A percentile compares a stretch with the other conserved stretches of the same genome.
Conservation (phyloP, 2,329 filamentous ascomycete genomes). For the Colletotrichum siamense region DNA sequence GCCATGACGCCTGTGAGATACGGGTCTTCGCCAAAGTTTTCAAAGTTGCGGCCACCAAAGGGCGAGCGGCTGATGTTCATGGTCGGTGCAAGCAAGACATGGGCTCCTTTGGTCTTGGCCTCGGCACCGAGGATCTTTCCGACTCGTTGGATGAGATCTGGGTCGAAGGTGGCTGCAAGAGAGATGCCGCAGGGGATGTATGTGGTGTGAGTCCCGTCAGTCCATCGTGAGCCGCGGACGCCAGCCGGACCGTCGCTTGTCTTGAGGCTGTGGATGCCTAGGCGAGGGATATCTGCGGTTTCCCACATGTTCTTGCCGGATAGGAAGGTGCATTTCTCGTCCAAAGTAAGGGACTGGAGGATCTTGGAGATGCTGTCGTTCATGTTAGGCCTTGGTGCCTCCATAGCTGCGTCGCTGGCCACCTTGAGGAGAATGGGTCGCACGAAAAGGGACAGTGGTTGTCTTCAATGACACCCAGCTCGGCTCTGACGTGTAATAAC, state of each 20-base stretch:
- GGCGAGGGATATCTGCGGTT: conserved; percentile 17
- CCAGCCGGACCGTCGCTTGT: conserved; percentile 27
- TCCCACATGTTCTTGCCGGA: conserved; percentile 18
- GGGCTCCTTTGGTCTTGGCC: conserved; percentile 27
- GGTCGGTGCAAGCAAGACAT: conserved; percentile 19
- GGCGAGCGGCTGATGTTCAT: conserved; percentile 43
- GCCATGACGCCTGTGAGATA: conserved; percentile 71
- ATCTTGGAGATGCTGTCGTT: neutral
- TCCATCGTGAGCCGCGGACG: conserved; percentile 25
- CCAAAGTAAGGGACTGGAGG: neutral
- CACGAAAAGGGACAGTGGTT: neutral
- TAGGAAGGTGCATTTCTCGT: conserved; percentile 20
- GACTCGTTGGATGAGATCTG: conserved; percentile 26
- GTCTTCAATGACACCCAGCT: neutral
- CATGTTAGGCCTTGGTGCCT: neutral
- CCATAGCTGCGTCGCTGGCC: neutral
- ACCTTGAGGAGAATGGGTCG: neutral
- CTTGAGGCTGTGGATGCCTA: conserved; percentile 22
- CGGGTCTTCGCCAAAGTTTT: conserved; percentile 81
- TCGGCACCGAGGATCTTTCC: conserved; percentile 30
- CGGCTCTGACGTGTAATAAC: neutral
- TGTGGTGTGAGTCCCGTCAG: conserved; percentile 22
- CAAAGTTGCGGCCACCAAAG: conserved; percentile 80
- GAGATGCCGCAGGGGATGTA: conserved; percentile 26
- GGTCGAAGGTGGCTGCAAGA: conserved; percentile 33